phyloP scores from a whole-genome alignment of 1,139 yeast species.

The Saccharomyces hybrid region DNA sequence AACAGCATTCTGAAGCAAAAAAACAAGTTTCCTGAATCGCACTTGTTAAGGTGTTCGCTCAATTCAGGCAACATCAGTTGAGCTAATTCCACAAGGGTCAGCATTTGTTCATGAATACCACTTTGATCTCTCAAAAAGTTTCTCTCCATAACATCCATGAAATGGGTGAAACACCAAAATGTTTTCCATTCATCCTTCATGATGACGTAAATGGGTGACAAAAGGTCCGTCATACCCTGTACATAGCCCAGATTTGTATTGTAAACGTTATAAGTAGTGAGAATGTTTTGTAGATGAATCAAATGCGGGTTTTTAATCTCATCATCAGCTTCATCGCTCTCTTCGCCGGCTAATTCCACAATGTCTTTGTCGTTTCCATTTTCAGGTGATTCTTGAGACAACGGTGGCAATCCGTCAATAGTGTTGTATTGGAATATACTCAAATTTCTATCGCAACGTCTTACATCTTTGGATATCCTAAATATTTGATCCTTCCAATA shows the following conservation, averaged over 20 bases:
- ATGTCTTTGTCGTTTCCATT: constrained; percentile 24
- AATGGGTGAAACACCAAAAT: constrained; percentile 82
- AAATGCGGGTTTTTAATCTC: constrained; percentile 62
- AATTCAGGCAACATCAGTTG: constrained; percentile 84
- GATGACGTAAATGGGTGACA: constrained; percentile 77
- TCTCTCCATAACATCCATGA: constrained; percentile 94
- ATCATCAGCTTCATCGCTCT: constrained; percentile 46
- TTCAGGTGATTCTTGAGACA: constrained; percentile 20
- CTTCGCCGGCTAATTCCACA: constrained; percentile 37
- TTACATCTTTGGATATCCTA: constrained; percentile 89
- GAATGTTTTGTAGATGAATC: constrained; percentile 63
- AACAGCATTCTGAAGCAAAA: constrained; percentile 91
- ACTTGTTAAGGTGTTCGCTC: constrained; percentile 72
- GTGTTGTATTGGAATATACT: constrained; percentile 50
- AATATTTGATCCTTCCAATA: constrained; percentile 85
- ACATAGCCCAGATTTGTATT: constrained; percentile 85
- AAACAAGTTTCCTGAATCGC: constrained; percentile 84
- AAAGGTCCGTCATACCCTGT: constrained; percentile 94
- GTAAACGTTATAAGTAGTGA: constrained; percentile 78
- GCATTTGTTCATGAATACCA: constrained; percentile 88
- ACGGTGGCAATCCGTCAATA: constrained; percentile 27
- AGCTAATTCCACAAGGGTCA: constrained; percentile 70
- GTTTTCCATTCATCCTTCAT: constrained; percentile 72
- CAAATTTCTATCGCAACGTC: constrained; percentile 79
- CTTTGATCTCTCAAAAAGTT: constrained; percentile 86